These are phyloP conservation scores for Knufia petricola DNA, from an alignment of 2,329 filamentous ascomycete genomes.

Conservation along the genomic window DNA sequence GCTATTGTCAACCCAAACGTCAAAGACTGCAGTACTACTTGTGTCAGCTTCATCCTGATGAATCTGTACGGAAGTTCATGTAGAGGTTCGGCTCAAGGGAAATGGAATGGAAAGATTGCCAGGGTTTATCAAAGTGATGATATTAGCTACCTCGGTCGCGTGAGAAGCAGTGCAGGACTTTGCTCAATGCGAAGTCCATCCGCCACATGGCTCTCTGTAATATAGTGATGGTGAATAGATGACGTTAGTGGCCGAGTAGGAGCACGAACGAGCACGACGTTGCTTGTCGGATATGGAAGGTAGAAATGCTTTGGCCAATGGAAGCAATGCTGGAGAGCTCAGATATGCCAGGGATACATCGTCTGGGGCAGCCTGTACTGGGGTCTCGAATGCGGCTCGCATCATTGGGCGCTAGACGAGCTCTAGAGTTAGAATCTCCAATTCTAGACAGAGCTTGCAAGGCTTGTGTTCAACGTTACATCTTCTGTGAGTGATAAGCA, in stretches of 20 bases:
- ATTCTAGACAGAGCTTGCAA: no score
- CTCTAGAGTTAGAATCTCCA: neutral
- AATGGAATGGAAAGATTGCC: no score
- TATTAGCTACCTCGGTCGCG: conserved; percentile 4
- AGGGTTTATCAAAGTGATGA: neutral
- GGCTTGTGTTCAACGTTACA: neutral
- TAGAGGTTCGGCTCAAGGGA: neutral
- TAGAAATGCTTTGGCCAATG: neutral
- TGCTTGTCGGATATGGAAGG: neutral
- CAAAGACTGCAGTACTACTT: conserved; percentile 6
- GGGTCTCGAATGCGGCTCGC: neutral
- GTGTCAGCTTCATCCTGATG: conserved; percentile 1
- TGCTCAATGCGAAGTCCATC: conserved; percentile 3
- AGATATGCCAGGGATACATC: neutral
- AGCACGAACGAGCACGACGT: no score
- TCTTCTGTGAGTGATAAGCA: neutral
- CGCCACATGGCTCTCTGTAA: neutral
- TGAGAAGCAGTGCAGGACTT: conserved; percentile 4
- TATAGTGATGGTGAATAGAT: conserved; percentile 2
- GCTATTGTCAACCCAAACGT: conserved; percentile 2
- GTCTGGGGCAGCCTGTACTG: neutral
- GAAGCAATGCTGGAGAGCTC: neutral
- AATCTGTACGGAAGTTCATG: neutral
- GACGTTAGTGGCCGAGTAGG: neutral
- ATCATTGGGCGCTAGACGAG: neutral